Evolutionary conservation across 1,284 basidiomycete species (phyloP), one percentile per base, ranked within the genome.

Genomic region (Irpex lacteus): DNA sequence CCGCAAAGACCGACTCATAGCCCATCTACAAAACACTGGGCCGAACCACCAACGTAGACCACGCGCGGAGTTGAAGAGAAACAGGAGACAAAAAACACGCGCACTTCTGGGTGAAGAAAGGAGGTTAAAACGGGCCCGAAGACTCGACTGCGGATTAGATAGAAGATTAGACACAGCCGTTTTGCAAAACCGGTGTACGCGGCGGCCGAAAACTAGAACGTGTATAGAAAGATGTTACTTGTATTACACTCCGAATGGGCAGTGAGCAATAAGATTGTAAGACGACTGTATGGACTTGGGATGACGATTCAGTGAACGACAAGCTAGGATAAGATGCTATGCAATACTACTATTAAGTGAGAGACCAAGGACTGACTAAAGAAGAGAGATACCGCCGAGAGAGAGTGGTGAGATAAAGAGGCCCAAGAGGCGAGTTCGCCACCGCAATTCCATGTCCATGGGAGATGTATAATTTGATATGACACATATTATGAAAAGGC

Each of bases 211-310:
- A 57, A 9, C 13, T 4, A 8, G 54, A 50, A 57, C 9, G 26
- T 34, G 34, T 56, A 37, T 7, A 13, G 32, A 15, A 32, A 60
- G 15, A 60, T 36, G 50, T 34, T 65, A 34, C 49, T 59, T 62
- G 50, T 59, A 62, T 61, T 65, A 62, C 54, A 61, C 38, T 53
- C 18, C 59, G n/a, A 44, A 47, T 26, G 15, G 52, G 40, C 47
- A 62, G 49, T 38, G 18, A 65, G 61, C 57, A 63, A 37, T 60
- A 44, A 58, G 60, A 62, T 38, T 52, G 50, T 52, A 52, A 52
- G 50, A 56, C 34, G 21, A 15, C 40, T 11, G 9, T 26, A 13
- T 34, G 54, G 32, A 15, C 13, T 37, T n/a, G 50, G 50, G 26
- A 15, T 56, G 54, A 56, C 34, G 21, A 44, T 44, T 44, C 15